These are phyloP conservation scores for Cerioporus squamosus DNA, from an alignment of 1,284 basidiomycete genomes.

Conservation along the genomic window DNA sequence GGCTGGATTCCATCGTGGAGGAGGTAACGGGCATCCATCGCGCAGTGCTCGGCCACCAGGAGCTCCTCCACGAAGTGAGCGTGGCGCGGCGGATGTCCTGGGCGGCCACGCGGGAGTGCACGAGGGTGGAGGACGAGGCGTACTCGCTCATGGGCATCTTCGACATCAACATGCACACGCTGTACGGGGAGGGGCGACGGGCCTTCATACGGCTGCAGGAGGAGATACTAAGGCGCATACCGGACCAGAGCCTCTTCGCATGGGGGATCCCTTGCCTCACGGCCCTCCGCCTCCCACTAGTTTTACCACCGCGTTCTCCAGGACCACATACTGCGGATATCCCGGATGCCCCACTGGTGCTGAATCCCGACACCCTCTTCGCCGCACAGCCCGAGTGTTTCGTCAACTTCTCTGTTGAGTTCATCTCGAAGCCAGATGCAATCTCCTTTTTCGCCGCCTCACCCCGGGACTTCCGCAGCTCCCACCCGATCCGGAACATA, in stretches of 20 bases:
- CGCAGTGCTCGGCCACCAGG: neutral
- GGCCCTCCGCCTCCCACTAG: neutral
- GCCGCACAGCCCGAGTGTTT: too few species aligned
- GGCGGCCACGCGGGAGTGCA: neutral
- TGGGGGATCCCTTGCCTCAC: conserved; percentile 1
- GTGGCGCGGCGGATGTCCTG: conserved; percentile 8
- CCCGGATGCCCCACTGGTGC: neutral
- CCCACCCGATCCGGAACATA: too few species aligned
- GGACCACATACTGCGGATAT: neutral
- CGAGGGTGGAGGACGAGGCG: conserved; percentile 8
- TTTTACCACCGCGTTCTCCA: too few species aligned
- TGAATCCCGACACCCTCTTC: too few species aligned
- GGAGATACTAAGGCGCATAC: conserved; percentile 7
- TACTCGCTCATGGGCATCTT: conserved; percentile 12
- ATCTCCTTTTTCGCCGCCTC: too few species aligned
- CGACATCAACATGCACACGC: conserved; percentile 4
- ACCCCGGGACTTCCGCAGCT: too few species aligned
- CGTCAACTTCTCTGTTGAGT: too few species aligned
- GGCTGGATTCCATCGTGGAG: neutral
- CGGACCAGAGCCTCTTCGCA: conserved; percentile 10
- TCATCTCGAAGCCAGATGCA: too few species aligned
- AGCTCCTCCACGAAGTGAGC: neutral
- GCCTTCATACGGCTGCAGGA: conserved; percentile 9
- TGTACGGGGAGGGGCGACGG: conserved; percentile 3
- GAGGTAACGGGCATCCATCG: conserved; percentile 1